phyloP scores from a whole-genome alignment of 2,329 filamentous ascomycete species.

The Cercospora brassicicola region DNA sequence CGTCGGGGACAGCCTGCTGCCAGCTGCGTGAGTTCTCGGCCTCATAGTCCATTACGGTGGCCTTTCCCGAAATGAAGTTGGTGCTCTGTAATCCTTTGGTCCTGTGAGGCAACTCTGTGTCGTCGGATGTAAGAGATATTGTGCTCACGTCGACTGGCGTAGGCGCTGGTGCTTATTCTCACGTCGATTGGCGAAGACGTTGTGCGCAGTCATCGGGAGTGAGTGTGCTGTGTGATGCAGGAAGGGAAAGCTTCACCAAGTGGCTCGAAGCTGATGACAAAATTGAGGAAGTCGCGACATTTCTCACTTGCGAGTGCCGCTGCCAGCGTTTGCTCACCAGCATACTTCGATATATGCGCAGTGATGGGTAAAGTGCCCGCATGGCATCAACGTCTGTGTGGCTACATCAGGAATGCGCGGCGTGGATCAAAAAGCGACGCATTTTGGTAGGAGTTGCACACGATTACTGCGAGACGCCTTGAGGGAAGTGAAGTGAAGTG shows the following conservation, averaged over 20 bases:
- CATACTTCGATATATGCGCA: not conserved
- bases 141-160: not conserved
- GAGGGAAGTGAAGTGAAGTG: not conserved
- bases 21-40: slow-evolving; percentile 25
- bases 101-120: not conserved
- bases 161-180: not conserved
- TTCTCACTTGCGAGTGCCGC: not conserved
- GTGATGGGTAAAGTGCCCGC: not conserved
- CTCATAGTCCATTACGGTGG: slow-evolving; percentile 23
- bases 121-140: not conserved
- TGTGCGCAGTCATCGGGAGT: not conserved
- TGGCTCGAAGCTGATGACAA: not conserved
- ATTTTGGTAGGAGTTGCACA: not conserved
- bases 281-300: not conserved
- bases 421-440: not conserved
- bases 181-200: not conserved
- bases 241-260: not conserved
- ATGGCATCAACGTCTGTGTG: not conserved
- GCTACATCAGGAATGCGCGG: not conserved
- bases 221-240: not conserved
- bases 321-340: not conserved
- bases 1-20: slow-evolving; percentile 13
- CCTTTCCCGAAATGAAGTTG: no score
- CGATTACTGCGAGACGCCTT: not conserved
- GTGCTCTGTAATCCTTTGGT: not conserved